Percentiles rank a stretch among this genome's conserved stretches.
Conservation (phyloP, 768 basidiomycete genomes). For the Mycena belliarum region DNA sequence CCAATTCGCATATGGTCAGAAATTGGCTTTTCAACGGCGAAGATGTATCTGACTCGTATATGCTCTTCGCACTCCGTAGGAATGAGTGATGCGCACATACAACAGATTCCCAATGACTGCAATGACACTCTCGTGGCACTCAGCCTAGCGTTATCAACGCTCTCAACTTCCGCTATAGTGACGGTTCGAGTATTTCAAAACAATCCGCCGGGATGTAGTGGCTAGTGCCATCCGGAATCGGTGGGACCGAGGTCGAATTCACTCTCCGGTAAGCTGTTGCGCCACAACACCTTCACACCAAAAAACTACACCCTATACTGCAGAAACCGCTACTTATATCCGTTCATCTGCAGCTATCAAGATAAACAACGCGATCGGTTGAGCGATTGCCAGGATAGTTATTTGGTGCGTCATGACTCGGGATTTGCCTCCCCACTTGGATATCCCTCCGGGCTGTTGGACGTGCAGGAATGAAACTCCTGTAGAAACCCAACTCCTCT, state of each 20-base stretch:
- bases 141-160: too few relatives aligned
- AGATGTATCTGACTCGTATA: neutral
- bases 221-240: neutral
- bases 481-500: neutral
- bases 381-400: neutral
- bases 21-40: neutral
- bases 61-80: too few relatives aligned
- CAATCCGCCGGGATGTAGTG: too few relatives aligned
- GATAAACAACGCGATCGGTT: slow-evolving; percentile 9
- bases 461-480: slow-evolving; percentile 1
- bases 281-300: neutral
- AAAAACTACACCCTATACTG: neutral
- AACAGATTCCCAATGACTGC: too few relatives aligned
- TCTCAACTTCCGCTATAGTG: neutral
- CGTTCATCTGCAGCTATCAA: neutral
- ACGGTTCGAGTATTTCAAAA: neutral
- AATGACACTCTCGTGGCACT: too few relatives aligned
- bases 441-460: slow-evolving; percentile 5
- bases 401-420: neutral
- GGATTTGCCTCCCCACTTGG: neutral
- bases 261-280: neutral
- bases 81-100: neutral
- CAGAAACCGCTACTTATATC: neutral
- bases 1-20: neutral
- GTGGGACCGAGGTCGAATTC: neutral